These are phyloP conservation scores for Collybiopsis confluens DNA, from an alignment of 768 basidiomycete species.

Conservation along the genomic window DNA sequence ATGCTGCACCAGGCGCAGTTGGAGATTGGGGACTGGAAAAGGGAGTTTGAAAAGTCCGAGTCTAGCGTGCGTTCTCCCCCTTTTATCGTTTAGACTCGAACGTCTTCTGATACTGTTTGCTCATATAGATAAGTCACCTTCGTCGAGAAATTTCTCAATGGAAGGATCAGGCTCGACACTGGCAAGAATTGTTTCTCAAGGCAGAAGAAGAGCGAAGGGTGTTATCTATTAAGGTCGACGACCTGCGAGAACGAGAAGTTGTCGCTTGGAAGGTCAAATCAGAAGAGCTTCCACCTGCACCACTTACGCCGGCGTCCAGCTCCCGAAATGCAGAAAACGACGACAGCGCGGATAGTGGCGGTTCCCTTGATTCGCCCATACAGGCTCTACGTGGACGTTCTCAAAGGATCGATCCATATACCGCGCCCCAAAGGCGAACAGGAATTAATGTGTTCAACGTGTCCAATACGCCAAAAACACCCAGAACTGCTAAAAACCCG, in stretches of 20 bases:
- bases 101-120: constrained; percentile 59
- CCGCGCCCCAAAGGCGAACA: neutral
- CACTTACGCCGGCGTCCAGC: neutral
- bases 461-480: neutral
- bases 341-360: neutral
- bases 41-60: constrained; percentile 34
- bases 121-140: constrained; percentile 47
- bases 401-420: too few relatives aligned
- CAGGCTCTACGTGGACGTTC: too few relatives aligned
- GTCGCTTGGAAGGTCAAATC: neutral
- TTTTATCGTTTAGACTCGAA: neutral
- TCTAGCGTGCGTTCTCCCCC: constrained; percentile 37
- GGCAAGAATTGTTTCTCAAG: constrained; percentile 77
- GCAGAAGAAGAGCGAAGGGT: constrained; percentile 66
- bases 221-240: constrained; percentile 54
- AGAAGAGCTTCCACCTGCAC: neutral
- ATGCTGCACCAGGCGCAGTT: constrained; percentile 39
- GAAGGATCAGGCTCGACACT: constrained; percentile 72
- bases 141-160: constrained; percentile 64
- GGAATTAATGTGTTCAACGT: neutral
- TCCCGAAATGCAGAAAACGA: neutral
- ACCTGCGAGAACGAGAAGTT: constrained; percentile 26
- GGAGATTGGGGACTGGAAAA: constrained; percentile 47
- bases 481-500: neutral
- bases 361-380: too few relatives aligned